Evolutionary conservation across 495 filamentous ascomycete species (phyloP).

Genomic region (Aspergillus sclerotiicarbonarius): DNA sequence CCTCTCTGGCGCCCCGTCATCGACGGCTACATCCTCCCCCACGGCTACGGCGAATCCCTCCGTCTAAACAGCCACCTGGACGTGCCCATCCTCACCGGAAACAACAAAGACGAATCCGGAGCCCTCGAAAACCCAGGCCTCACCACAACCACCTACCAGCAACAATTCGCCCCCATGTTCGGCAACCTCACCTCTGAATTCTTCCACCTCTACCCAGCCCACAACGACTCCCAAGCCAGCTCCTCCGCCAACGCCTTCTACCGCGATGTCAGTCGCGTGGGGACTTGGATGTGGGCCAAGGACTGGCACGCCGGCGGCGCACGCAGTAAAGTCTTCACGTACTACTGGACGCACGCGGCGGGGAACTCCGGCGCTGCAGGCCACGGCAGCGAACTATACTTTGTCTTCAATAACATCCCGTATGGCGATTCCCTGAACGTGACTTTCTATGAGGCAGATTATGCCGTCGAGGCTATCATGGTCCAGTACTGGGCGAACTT

Average conservation of each 20-base stretch:
- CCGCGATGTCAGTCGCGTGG: slow-evolving; percentile 11
- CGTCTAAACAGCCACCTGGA: slow-evolving; percentile 3
- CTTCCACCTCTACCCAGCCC: slow-evolving; percentile 16
- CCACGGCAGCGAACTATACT: slow-evolving; percentile 18
- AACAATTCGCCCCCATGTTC: slow-evolving; percentile 9
- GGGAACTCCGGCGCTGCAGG: slow-evolving; percentile 10
- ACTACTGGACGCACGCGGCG: slow-evolving; percentile 17
- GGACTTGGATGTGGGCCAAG: slow-evolving; percentile 14
- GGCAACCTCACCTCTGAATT: slow-evolving; percentile 6
- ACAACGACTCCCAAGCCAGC: too few relatives aligned
- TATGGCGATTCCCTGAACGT: slow-evolving; percentile 16
- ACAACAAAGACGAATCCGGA: slow-evolving; percentile 18
- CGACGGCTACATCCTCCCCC: slow-evolving; percentile 18
- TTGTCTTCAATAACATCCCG: slow-evolving; percentile 19
- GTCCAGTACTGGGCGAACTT: slow-evolving; percentile 24
- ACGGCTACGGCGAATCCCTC: slow-evolving; percentile 12
- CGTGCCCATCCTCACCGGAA: slow-evolving; percentile 19
- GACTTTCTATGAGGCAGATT: slow-evolving; percentile 16
- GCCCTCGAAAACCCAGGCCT: background rate
- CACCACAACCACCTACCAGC: slow-evolving; percentile 8
- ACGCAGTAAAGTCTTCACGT: slow-evolving; percentile 13
- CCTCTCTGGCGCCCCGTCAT: slow-evolving; percentile 14
- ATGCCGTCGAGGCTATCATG: slow-evolving; percentile 11
- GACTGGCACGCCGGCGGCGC: slow-evolving; percentile 16
- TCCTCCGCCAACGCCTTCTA: slow-evolving; percentile 11